These are phyloP conservation scores for Bremia lactucae DNA, from an alignment of 352 stramenopile species.

Conservation along the genomic window DNA sequence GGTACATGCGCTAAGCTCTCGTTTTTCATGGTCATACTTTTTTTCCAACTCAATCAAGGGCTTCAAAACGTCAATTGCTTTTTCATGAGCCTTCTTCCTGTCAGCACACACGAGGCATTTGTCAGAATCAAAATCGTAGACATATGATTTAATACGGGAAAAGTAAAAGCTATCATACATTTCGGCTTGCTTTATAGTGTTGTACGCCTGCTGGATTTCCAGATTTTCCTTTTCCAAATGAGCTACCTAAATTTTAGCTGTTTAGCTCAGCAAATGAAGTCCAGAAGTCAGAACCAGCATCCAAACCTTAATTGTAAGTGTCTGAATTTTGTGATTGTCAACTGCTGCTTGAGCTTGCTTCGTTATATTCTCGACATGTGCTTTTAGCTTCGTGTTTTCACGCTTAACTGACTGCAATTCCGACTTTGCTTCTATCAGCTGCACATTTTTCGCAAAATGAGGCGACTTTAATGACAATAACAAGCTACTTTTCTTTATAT, in stretches of 20 bases:
- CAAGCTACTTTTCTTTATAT: background rate
- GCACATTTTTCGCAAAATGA: background rate
- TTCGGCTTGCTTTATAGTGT: conserved; percentile 24
- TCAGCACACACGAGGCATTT: background rate
- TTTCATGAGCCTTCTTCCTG: conserved; percentile 28
- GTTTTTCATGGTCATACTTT: conserved; percentile 24
- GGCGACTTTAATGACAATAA: conserved; percentile 3
- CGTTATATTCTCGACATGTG: conserved; percentile 34
- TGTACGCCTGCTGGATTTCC: conserved; percentile 23
- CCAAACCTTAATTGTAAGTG: conserved; percentile 31
- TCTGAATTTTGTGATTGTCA: conserved; percentile 25
- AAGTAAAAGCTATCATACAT: conserved; percentile 16
- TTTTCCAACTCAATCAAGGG: conserved; percentile 26
- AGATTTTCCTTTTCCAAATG: conserved; percentile 31
- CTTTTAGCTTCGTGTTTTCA: conserved; percentile 39
- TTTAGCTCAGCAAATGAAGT: background rate
- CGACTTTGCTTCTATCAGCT: conserved; percentile 55
- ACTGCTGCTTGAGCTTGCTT: conserved; percentile 11
- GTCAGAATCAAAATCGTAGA: too few relatives aligned
- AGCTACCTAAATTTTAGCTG: too few relatives aligned
- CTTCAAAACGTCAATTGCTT: conserved; percentile 19
- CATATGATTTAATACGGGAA: too few relatives aligned
- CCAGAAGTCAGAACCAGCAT: background rate
- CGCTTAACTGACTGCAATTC: conserved; percentile 32
- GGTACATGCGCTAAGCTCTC: conserved; percentile 19